Conservation (phyloP, 441 rosid genomes). For the Populus hybrid region DNA sequence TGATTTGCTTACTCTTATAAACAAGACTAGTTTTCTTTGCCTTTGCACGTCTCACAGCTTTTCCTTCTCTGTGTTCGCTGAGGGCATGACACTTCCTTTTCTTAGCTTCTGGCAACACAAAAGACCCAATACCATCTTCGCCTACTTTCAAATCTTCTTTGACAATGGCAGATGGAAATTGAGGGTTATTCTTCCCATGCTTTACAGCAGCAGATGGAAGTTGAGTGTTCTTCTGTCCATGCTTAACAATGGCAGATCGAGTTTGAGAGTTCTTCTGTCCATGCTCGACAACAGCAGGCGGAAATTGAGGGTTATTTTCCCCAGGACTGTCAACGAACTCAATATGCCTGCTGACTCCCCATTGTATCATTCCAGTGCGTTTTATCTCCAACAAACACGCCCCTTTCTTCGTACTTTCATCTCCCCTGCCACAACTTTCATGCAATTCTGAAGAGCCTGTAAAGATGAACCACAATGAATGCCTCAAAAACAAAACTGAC, state of each 20-base stretch:
- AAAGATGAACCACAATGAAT: constrained; percentile 13
- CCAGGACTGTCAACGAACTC: background rate
- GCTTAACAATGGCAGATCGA: too few species aligned
- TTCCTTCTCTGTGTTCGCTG: constrained; percentile 24
- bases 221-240: background rate
- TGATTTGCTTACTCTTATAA: constrained; percentile 27
- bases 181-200: constrained; percentile 23
- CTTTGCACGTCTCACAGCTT: constrained; percentile 22
- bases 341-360: constrained; percentile 34
- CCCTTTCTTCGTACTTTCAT: constrained; percentile 41
- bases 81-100: constrained; percentile 42
- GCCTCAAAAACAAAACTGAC: constrained; percentile 3
- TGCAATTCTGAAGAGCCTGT: constrained; percentile 27
- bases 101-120: constrained; percentile 24
- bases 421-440: constrained; percentile 20
- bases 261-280: background rate
- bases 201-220: too few species aligned
- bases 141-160: constrained; percentile 37
- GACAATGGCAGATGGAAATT: constrained; percentile 22
- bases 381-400: constrained; percentile 46
- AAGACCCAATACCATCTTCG: constrained; percentile 27
- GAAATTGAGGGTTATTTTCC: background rate
- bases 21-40: constrained; percentile 15
- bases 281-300: background rate
- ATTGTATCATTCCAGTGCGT: constrained; percentile 38